phyloP scores from a whole-genome alignment of 805 yeast genomes.

The Novakomyces olei region DNA sequence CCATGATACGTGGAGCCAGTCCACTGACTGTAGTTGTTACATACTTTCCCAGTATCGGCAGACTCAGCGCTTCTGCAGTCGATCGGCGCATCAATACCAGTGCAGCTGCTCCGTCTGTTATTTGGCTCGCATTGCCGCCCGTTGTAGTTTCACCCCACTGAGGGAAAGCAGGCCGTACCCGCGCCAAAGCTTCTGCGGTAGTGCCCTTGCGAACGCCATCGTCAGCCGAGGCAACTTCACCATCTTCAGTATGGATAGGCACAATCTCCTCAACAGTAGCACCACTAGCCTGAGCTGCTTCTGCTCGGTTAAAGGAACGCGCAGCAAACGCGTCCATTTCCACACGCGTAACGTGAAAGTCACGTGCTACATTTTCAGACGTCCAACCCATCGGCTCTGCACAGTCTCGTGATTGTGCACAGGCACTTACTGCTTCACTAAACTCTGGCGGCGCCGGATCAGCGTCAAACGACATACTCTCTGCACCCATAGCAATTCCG shows the following conservation, averaged over 20 bases:
- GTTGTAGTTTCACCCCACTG: slow-evolving; percentile 68
- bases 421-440: slow-evolving; percentile 25
- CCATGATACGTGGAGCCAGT: slow-evolving; percentile 61
- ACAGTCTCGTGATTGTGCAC: slow-evolving; percentile 30
- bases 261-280: slow-evolving; percentile 53
- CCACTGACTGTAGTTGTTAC: slow-evolving; percentile 84
- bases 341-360: slow-evolving; percentile 32
- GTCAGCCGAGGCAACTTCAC: slow-evolving; percentile 10
- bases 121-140: slow-evolving; percentile 73
- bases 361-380: slow-evolving; percentile 52
- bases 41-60: slow-evolving; percentile 59
- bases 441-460: slow-evolving; percentile 26
- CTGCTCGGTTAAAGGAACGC: slow-evolving; percentile 50
- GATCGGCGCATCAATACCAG: slow-evolving; percentile 50
- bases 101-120: slow-evolving; percentile 85
- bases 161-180: slow-evolving; percentile 16
- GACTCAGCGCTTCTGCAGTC: slow-evolving; percentile 48
- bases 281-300: slow-evolving; percentile 33
- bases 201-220: slow-evolving; percentile 15
- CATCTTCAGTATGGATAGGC: slow-evolving; percentile 22
- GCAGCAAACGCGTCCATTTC: slow-evolving; percentile 66
- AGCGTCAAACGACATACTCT: slow-evolving; percentile 20
- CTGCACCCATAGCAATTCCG: slow-evolving; percentile 22
- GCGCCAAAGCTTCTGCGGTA: slow-evolving; percentile 14
- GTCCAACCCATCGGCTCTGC: slow-evolving; percentile 77